Conservation (phyloP, 2,329 filamentous ascomycete genomes). For the Chrysoporthe cubensis region DNA sequence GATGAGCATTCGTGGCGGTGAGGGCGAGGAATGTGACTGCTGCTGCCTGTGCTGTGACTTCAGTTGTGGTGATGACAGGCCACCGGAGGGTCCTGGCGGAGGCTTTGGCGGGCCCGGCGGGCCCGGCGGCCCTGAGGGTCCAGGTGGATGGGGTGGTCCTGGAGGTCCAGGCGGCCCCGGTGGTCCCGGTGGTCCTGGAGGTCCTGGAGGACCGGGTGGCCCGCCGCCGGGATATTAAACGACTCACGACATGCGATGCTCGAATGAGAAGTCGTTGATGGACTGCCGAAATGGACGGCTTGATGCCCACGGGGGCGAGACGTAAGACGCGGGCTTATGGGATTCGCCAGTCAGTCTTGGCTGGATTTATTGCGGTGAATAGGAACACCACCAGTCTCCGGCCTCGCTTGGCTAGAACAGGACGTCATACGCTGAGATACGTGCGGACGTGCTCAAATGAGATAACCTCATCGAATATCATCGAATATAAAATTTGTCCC, state of each 20-base stretch:
- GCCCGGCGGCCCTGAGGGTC: not conserved
- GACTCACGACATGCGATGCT: not conserved
- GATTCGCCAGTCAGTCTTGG: not conserved
- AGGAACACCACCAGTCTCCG: not conserved
- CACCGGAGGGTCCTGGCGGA: conserved; percentile 12
- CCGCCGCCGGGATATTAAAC: not conserved
- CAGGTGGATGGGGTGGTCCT: not conserved
- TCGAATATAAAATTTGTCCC: too few relatives aligned
- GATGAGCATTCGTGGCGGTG: conserved; percentile 22
- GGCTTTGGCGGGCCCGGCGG: conserved; percentile 11
- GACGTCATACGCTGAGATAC: not conserved
- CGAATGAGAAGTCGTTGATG: not conserved
- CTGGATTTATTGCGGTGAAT: too few relatives aligned
- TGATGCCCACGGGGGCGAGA: not conserved
- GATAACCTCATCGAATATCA: too few relatives aligned
- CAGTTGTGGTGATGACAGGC: conserved; percentile 18
- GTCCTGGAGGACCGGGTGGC: conserved; percentile 14
- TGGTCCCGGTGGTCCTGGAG: not conserved
- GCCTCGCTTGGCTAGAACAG: not conserved
- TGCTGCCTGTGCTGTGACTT: conserved; percentile 22
- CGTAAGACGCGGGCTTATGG: not conserved
- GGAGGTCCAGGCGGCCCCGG: conserved; percentile 6
- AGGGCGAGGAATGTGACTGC: conserved; percentile 26
- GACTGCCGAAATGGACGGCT: not conserved
- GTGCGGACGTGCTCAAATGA: too few relatives aligned